phyloP scores from a whole-genome alignment of 176 grass and related monocot genomes.

The Aegilops tauschii region DNA sequence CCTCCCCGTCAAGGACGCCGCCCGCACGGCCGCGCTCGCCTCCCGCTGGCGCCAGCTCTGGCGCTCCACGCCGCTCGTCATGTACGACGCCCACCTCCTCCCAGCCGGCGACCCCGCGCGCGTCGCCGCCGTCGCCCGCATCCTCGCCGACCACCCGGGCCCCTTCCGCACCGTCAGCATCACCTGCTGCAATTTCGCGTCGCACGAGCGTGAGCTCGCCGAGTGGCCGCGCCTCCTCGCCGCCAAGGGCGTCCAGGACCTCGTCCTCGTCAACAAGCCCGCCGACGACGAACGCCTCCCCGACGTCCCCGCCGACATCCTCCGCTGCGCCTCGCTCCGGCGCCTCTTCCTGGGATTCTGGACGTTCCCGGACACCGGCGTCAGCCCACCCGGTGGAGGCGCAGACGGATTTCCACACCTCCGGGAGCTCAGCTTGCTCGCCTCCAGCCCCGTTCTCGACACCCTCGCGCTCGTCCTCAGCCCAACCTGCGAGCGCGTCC shows the following conservation, averaged over 20 bases:
- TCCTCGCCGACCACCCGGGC: slow-evolving; percentile 7
- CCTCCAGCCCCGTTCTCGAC: neutral
- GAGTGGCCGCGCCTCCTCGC: slow-evolving; percentile 14
- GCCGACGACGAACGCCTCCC: neutral
- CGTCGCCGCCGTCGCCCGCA: neutral
- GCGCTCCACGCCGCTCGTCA: neutral
- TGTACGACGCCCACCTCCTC: neutral
- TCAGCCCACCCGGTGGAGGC: neutral
- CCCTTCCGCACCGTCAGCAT: neutral
- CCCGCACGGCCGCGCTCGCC: neutral
- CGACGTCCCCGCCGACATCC: neutral
- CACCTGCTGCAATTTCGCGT: neutral
- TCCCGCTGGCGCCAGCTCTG: neutral
- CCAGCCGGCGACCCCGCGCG: neutral
- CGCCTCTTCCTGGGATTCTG: slow-evolving; percentile 1
- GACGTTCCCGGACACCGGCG: neutral
- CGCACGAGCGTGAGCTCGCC: neutral
- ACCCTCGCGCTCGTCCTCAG: neutral
- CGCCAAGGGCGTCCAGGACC: neutral
- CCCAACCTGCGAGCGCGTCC: neutral
- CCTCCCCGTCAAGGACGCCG: neutral
- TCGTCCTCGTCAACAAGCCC: neutral
- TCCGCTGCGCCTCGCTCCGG: slow-evolving; percentile 7
- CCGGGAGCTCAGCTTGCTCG: neutral
- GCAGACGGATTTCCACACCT: neutral